Evolutionary conservation across 2,329 filamentous ascomycete species (phyloP), one percentile per base, ranked within the genome.

Genomic region (Cladophialophora chaetospira): DNA sequence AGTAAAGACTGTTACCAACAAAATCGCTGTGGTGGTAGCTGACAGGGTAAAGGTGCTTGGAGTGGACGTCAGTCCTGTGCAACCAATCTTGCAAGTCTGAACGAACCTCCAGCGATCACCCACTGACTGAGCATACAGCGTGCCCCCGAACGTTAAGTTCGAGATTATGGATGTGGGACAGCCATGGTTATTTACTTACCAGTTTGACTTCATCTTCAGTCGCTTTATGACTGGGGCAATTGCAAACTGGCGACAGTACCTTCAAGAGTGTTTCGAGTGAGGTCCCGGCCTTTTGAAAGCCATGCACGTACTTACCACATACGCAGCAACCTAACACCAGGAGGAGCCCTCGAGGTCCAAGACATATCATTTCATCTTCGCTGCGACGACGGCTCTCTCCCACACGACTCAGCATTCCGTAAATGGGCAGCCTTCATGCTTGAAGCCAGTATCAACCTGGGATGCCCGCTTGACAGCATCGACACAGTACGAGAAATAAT

Each of bases 121-220:
- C 21, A 28, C 25, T 47, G 29, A 51, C 11, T 38, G 28, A 11
- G 38, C 23, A 19, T 9, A 21, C 17, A 58, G 55, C 26, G 68
- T 84, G 8, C 82, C 82, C 4, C 77, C 81, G 3, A 84, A 84
- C 58, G 75, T 82, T n/a, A 72, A 73, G 23, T 84, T 83, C 61
- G 71, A 82, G 64, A 73, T 85, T 8, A 82, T 84, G 55, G 82
- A 85, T 58, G 74, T 80, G 15, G 82, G 84, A 67, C 77, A 76
- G 54, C 73, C 75, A 2, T 85, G 82, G 82, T 66, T 82, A n/a
- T 77, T 82, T 59, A 61, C 67, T 2, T 77, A 82, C 58, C 75
- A 80, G 51, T 86, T 84, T 53, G 82, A 86, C 66, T 84, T 83
- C 57, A 77, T 86, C 36, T 83, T 86, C 66, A 77, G 79, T n/a